Base-by-base conservation (phyloP, 225 moss, liverwort and hornwort species). In the Polytrichum commune region DNA sequence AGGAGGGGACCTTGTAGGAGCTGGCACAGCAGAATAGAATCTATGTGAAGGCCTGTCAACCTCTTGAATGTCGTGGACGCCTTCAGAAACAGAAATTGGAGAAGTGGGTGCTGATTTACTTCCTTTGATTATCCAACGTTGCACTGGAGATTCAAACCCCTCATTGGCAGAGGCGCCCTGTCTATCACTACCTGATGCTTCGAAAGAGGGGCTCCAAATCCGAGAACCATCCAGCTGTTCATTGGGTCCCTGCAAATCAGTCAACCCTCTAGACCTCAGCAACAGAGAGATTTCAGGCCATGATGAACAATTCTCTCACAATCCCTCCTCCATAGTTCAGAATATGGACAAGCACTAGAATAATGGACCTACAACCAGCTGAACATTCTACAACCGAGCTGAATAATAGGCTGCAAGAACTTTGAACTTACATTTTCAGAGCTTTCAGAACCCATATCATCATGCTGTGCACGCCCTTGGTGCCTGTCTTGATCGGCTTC, bases 151-250 rank as follows among this genome's bases (percentile, higher is more conserved):
- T 29, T 77, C 76, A 30, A 65, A 69, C 24, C 73, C 73, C 55
- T 77, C 81, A 27, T 77, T 81, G 27, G 55, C 70, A 20, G 33
- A 53, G 0, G 65, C 8, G 16, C 69, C 74, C 25, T 46, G 32
- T 57, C 70, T 77, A 54, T 73, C 67, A 26, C 81, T 81, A 10
- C 70, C 77, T 6, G 76, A 77, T 57, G 77, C 74, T 71, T 60
- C 66, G 18, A 81, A 72, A 25, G 82, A 72, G 33, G 80, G 84
- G 69, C 78, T 88, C 92, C 92, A 84, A 71, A 86, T 86, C 58
- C 82, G 85, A 1, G 85, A 79, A 27, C 70, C 79, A 62, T 86
- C 77, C 64, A 80, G 77, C 24, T 80, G 84, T 23, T 74, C 80
- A 60, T 77, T 86, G 32, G 63, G 69, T 71, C 79, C 84, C 91